Base-by-base conservation (phyloP, 495 filamentous ascomycete genomes). In the Massariosphaeria phaeospora region DNA sequence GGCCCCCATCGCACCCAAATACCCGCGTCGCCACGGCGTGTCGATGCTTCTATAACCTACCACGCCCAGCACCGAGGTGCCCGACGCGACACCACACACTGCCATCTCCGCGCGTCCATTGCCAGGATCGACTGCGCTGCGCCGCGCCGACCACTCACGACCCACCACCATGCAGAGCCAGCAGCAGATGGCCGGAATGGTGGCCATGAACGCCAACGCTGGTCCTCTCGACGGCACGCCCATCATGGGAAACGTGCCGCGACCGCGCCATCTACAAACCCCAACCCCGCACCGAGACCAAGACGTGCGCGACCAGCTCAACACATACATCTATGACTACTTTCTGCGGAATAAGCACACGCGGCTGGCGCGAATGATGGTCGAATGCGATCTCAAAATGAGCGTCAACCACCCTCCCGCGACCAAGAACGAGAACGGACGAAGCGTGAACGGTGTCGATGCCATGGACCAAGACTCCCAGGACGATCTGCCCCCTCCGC, bases 281-380 rank as follows among this genome's bases (percentile, higher is more conserved):
- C n/a, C n/a, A n/a, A n/a, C n/a, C n/a, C n/a, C n/a, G n/a, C n/a
- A n/a, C n/a, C n/a, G n/a, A n/a, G 48, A 57, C 23, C 36, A 17
- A 12, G 52, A 65, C 20, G 48, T 42, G 15, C 44, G 36, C 38
- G 38, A 44, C 24, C 52, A 53, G 21, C 82, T 97, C 25, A 94
- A 97, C 72, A 95, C 89, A 2, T 95, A 91, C 67, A 98, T 98
- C 54, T 97, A 97, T 75, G 90, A 96, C 63, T 96, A 97, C 68
- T 90, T 98, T 51, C 70, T 95, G 33, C 85, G 85, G 65, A 84
- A 88, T 68, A 78, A 79, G 46, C 84, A 94, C 76, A 84, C 80
- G 62, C 85, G 90, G 45, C 83, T 84, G 59, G 93, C 93, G 51
- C 80, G 84, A 61, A 77, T 82, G 15, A 73, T 96, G 33, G 69